A percentile compares a stretch with the other conserved stretches of the same genome.
phyloP scores from a whole-genome alignment of 306 rosid species.

The Hylodesmum podocarpum region DNA sequence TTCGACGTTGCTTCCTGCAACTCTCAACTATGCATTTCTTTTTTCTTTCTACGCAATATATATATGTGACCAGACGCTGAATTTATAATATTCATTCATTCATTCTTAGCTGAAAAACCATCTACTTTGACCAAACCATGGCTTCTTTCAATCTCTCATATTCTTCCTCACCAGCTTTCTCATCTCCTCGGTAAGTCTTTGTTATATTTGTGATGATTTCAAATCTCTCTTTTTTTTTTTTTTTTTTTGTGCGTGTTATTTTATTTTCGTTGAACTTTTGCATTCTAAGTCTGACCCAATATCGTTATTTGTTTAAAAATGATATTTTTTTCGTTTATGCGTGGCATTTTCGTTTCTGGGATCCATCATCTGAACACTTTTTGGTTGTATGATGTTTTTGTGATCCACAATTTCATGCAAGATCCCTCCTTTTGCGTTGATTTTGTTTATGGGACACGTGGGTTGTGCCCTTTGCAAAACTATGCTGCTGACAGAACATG shows the following conservation, averaged over 20 bases:
- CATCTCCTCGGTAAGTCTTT: slow-evolving; percentile 44
- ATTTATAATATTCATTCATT: too few species aligned
- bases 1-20: background rate
- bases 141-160: slow-evolving; percentile 59
- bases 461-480: background rate
- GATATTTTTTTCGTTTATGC: background rate
- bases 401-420: background rate
- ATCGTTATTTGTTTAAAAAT: background rate
- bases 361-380: background rate
- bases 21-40: background rate
- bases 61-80: background rate
- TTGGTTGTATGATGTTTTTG: background rate
- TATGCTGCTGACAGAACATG: background rate
- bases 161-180: slow-evolving; percentile 54
- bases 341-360: background rate
- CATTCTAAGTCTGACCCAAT: background rate
- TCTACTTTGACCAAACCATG: slow-evolving; percentile 24
- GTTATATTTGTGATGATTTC: background rate
- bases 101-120: background rate
- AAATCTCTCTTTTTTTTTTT: background rate
- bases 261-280: background rate
- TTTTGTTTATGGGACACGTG: background rate
- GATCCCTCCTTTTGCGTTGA: background rate
- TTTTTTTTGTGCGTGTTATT: background rate
- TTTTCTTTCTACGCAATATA: background rate